Evolutionary conservation across 164 flowering plant genomes (phyloP).

Genomic region (Chimonanthus praecox): DNA sequence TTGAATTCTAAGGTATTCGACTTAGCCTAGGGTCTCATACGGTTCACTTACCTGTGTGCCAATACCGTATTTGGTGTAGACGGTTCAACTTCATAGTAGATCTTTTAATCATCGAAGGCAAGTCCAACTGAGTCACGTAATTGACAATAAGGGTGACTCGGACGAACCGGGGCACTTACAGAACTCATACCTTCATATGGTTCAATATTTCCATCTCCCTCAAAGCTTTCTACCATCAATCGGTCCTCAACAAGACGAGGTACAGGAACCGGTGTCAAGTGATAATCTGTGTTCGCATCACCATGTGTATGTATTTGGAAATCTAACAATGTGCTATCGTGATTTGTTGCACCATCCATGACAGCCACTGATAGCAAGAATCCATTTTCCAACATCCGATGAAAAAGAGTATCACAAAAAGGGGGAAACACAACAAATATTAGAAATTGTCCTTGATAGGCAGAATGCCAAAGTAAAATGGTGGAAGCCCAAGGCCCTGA

Average conservation of each 20-base stretch:
- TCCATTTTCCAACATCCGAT: neutral
- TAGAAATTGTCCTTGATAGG: too few species aligned
- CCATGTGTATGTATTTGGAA: neutral
- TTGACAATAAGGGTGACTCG: too few species aligned
- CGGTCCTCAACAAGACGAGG: neutral
- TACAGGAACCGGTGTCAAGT: neutral
- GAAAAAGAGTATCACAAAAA: neutral
- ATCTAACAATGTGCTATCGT: neutral
- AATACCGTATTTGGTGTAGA: too few species aligned
- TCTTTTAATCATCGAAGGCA: too few species aligned
- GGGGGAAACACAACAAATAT: neutral
- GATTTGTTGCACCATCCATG: neutral
- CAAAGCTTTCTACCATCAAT: neutral
- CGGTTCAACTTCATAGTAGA: too few species aligned
- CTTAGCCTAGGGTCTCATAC: too few species aligned
- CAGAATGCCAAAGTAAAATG: too few species aligned
- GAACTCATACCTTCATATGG: slow-evolving; percentile 14
- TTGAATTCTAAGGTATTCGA: too few species aligned
- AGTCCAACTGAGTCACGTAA: too few species aligned
- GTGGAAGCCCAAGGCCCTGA: too few species aligned
- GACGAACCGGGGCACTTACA: too few species aligned
- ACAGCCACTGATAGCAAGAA: neutral
- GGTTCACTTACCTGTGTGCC: too few species aligned
- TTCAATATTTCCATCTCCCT: slow-evolving; percentile 4
- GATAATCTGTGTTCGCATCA: neutral